Conservation (phyloP, 2,329 filamentous ascomycete species). For the Venturiaceae sp. region DNA sequence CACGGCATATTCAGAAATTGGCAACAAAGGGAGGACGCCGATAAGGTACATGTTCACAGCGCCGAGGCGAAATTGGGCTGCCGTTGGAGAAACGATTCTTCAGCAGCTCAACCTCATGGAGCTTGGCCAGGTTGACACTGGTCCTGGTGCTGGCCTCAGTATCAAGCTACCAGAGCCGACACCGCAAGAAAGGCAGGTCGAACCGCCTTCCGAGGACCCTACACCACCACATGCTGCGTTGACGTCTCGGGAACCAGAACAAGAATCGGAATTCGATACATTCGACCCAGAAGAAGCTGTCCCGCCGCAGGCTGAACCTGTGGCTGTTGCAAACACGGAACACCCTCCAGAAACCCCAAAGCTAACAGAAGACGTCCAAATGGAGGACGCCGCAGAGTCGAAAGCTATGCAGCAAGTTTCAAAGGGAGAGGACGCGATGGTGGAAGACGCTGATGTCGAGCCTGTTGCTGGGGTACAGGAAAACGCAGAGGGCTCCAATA, state of each 20-base stretch:
- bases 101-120: slow-evolving; percentile 2
- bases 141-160: slow-evolving; percentile 5
- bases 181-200: slow-evolving; percentile 19
- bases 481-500: neutral
- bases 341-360: neutral
- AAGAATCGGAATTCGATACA: too few relatives aligned
- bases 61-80: slow-evolving; percentile 5
- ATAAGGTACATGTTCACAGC: neutral
- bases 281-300: slow-evolving; percentile 11
- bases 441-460: too few relatives aligned
- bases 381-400: neutral
- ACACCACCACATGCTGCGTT: neutral
- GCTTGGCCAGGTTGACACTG: slow-evolving; percentile 2
- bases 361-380: neutral
- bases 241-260: too few relatives aligned
- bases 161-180: slow-evolving; percentile 1
- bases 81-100: slow-evolving; percentile 6
- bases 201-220: neutral
- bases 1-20: neutral
- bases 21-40: slow-evolving; percentile 4
- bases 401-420: neutral
- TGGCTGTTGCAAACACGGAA: neutral
- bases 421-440: neutral
- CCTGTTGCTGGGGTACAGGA: neutral
- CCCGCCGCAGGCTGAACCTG: neutral